Conservation (phyloP, 2,329 filamentous ascomycete genomes). For the Fusarium scirpi region DNA sequence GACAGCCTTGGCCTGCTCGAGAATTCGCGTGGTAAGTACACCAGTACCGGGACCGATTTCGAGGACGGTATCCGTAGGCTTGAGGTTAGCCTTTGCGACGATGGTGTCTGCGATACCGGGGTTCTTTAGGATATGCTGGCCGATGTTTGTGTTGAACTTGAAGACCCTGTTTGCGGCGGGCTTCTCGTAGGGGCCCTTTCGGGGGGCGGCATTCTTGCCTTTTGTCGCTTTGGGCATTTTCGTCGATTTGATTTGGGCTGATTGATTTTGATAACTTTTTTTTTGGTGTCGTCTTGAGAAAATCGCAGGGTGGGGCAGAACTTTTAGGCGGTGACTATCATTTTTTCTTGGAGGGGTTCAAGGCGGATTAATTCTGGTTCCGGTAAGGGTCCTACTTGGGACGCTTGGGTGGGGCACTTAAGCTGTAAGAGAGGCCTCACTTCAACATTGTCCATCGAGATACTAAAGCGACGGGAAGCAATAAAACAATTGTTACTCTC, state of each 20-base stretch:
- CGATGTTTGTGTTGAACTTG: conserved; percentile 94
- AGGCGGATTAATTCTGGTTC: neutral
- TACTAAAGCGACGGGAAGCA: neutral
- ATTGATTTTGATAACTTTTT: conserved; percentile 4
- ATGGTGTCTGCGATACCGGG: conserved; percentile 83
- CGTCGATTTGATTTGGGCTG: neutral
- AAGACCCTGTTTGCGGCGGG: conserved; percentile 80
- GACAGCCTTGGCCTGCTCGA: conserved; percentile 84
- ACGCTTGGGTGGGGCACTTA: neutral
- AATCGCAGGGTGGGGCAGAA: conserved; percentile 6
- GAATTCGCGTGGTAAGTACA: conserved; percentile 88
- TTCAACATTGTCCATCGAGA: neutral
- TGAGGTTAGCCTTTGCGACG: conserved; percentile 81
- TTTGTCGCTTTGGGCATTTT: conserved; percentile 10
- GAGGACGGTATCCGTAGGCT: conserved; percentile 89
- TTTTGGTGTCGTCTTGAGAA: conserved; percentile 7
- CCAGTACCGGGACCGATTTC: conserved; percentile 93
- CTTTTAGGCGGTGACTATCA: conserved; percentile 5
- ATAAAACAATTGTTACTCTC: neutral
- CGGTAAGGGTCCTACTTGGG: neutral
- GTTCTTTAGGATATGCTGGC: conserved; percentile 92
- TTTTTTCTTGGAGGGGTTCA: conserved; percentile 5
- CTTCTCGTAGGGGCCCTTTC: conserved; percentile 6
- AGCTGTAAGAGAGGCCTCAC: neutral
- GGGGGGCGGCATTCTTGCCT: neutral